Percentiles rank a stretch among this genome's conserved stretches.
Evolutionary conservation across 2,329 filamentous ascomycete species (phyloP).

Genomic region (Dendrostoma leiphaemia): DNA sequence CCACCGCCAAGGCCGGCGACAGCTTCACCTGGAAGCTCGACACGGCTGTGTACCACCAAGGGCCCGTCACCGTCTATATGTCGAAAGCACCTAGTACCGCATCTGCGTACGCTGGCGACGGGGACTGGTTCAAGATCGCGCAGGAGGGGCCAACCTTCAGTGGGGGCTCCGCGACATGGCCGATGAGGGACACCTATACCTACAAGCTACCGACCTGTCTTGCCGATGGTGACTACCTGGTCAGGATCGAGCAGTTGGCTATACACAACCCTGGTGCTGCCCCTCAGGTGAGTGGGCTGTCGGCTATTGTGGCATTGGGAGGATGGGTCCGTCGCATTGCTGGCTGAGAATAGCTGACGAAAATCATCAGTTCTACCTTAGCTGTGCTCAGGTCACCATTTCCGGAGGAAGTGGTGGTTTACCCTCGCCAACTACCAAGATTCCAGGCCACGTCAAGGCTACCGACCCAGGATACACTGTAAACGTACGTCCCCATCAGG

Average conservation of each 20-base stretch:
- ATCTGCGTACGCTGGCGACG: conserved; percentile 3
- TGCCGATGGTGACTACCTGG: conserved; percentile 12
- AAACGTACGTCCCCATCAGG: conserved; percentile 34
- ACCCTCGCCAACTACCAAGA: conserved; percentile 32
- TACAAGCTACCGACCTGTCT: conserved; percentile 12
- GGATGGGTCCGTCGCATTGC: too few relatives aligned
- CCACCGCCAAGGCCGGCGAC: conserved; percentile 35
- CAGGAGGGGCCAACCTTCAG: conserved; percentile 31
- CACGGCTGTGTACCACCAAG: conserved; percentile 42
- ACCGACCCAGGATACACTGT: conserved; percentile 40
- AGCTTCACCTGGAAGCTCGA: conserved; percentile 38
- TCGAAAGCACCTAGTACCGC: conserved; percentile 11
- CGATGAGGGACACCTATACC: conserved; percentile 46
- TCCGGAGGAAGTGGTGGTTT: conserved; percentile 37
- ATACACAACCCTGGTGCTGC: conserved; percentile 53
- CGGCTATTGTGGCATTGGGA: too few relatives aligned
- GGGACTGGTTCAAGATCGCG: conserved; percentile 15
- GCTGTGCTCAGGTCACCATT: conserved; percentile 40
- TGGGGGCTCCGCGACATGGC: conserved; percentile 29
- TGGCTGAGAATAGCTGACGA: too few relatives aligned
- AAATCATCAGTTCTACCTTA: conserved; percentile 50
- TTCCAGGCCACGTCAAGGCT: conserved; percentile 34
- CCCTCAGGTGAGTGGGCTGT: conserved; percentile 34
- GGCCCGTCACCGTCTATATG: conserved; percentile 37
- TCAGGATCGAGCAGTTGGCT: conserved; percentile 42